Evolutionary conservation across 1,284 basidiomycete species (phyloP).

Genomic region (Ustilago nuda): DNA sequence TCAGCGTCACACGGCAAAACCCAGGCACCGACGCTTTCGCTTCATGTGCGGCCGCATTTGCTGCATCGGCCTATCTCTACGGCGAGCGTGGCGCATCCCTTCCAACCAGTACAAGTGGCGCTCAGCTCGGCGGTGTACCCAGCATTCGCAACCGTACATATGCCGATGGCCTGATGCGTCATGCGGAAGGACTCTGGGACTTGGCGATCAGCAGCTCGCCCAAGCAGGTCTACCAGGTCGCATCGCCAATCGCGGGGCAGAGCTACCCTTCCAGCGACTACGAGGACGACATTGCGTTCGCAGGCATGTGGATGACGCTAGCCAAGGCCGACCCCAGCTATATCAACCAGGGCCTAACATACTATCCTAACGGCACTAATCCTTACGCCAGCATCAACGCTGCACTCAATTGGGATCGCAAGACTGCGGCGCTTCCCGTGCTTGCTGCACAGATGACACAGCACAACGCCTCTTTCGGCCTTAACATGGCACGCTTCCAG

Average conservation of each 20-base stretch:
- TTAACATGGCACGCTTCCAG: conserved; percentile 78
- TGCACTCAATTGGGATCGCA: conserved; percentile 90
- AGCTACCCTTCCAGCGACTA: conserved; percentile 80
- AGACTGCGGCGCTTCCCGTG: conserved; percentile 80
- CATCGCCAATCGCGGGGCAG: conserved; percentile 76
- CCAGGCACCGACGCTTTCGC: conserved; percentile 92
- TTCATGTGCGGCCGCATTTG: conserved; percentile 83
- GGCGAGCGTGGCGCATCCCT: conserved; percentile 45
- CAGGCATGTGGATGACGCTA: conserved; percentile 80
- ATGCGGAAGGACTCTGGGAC: conserved; percentile 80
- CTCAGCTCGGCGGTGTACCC: conserved; percentile 36
- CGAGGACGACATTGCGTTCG: conserved; percentile 73
- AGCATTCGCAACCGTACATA: conserved; percentile 77
- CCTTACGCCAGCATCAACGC: conserved; percentile 73
- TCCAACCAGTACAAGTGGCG: conserved; percentile 29
- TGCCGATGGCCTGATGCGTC: conserved; percentile 76
- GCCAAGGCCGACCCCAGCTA: conserved; percentile 76
- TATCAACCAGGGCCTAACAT: conserved; percentile 77
- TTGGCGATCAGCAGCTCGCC: conserved; percentile 75
- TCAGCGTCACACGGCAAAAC: conserved; percentile 79
- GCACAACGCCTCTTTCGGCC: conserved; percentile 74
- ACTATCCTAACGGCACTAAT: conserved; percentile 74
- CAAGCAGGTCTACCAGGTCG: conserved; percentile 72
- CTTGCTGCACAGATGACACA: conserved; percentile 74
- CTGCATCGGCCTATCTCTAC: conserved; percentile 85